Evolutionary conservation across 441 rosid genomes (phyloP).

Genomic region (Arabidopsis lyrata): DNA sequence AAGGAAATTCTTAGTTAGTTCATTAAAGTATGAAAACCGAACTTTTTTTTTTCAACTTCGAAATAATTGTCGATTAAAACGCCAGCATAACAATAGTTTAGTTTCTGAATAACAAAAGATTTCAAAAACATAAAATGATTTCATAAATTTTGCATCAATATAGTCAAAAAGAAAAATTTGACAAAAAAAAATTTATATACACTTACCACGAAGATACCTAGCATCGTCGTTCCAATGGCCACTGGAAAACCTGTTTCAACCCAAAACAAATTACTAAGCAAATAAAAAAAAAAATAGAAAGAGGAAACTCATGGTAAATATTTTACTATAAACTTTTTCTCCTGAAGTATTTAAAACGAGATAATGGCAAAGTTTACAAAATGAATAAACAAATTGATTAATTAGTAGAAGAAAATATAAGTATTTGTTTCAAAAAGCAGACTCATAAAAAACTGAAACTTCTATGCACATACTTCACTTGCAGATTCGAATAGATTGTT

Average conservation of each 20-base stretch:
- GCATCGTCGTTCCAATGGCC: conserved; percentile 46
- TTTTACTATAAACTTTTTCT: not conserved
- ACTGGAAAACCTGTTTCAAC: conserved; percentile 48
- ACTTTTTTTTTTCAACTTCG: too few species aligned
- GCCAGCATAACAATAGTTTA: too few species aligned
- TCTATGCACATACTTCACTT: conserved; percentile 6
- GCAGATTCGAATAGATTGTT: not conserved
- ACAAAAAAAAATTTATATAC: not conserved
- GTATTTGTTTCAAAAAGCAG: not conserved
- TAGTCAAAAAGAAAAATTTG: not conserved
- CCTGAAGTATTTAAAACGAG: not conserved
- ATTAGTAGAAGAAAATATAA: not conserved
- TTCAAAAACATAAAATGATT: not conserved
- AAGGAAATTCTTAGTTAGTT: not conserved
- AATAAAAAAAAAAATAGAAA: not conserved
- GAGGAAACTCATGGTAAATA: not conserved
- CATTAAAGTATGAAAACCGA: not conserved
- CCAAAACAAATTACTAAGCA: not conserved
- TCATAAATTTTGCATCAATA: not conserved
- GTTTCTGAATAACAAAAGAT: too few species aligned
- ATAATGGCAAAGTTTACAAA: not conserved
- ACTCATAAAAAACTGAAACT: not conserved
- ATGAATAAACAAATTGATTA: not conserved
- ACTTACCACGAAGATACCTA: conserved; percentile 57
- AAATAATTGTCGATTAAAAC: too few species aligned